Evolutionary conservation across 306 rosid species (phyloP), one percentile per base, ranked within the genome.

Genomic region (Potentilla sterilis): DNA sequence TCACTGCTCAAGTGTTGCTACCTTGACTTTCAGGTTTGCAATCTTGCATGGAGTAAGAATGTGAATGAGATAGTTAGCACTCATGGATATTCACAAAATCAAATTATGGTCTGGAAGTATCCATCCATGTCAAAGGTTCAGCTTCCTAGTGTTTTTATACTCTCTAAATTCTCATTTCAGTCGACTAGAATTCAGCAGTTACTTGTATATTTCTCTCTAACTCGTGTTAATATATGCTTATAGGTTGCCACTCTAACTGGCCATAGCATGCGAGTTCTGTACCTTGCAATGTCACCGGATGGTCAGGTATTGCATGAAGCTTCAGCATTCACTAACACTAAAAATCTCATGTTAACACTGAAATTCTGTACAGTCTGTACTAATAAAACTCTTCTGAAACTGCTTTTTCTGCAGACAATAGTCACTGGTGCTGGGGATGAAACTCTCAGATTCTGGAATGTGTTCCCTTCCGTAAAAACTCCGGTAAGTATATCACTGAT

Each of bases 361-460:
- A 47, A 10, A 43, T 57, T 46, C 52, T 65, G 78, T 44, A 10
- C 34, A 28, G 28, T 28, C 28, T 28, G 28, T 40, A 37, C 4
- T 37, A 55, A 52, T 63, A 12, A 28, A 61, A 37, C 21, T 5
- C 35, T 65, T 55, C 32, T 67, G 49, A 69, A 74, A 40, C 38
- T 62, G 18, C 55, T 38, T 54, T 37, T 34, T 61, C 67, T 82
- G 86, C 97, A 93, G 96, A 95, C 97, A 42, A 90, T 95, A 73
- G 97, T 95, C 24, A 95, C 99, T 10, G 99, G 99, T 58, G 97
- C 99, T 0, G 99, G 99, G n/a, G 99, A 95, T 59, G 99, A 95
- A 75, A 95, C 99, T 14, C 90, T 95, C 14, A 68, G 98, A 75
- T 95, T 95, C 77, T 92, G 98, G 99, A 95, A 90, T 69, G 79